These are phyloP conservation scores for Yamadazyma friedrichii DNA, from an alignment of 1,139 yeast genomes.

Conservation along the genomic window DNA sequence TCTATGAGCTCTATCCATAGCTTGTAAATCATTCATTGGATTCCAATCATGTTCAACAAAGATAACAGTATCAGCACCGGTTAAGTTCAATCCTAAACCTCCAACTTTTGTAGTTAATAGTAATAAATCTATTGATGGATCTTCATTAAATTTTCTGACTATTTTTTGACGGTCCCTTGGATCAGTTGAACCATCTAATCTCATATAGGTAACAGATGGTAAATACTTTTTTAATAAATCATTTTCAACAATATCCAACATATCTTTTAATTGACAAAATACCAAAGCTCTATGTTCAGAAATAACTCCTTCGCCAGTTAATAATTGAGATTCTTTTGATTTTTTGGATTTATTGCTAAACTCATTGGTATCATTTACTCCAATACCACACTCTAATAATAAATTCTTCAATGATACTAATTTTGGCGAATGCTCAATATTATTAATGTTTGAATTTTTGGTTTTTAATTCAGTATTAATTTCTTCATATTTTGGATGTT, in stretches of 20 bases:
- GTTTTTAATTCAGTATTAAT: constrained; percentile 59
- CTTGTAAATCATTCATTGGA: constrained; percentile 98
- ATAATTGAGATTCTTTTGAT: constrained; percentile 33
- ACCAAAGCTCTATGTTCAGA: constrained; percentile 94
- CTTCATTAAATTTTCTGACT: constrained; percentile 90
- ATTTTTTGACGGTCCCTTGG: constrained; percentile 90
- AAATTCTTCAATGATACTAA: constrained; percentile 78
- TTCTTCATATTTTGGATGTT: constrained; percentile 79
- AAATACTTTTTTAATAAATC: constrained; percentile 79
- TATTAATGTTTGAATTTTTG: constrained; percentile 61
- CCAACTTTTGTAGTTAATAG: constrained; percentile 96
- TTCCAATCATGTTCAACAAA: constrained; percentile 99
- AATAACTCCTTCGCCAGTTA: constrained; percentile 68
- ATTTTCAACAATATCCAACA: constrained; percentile 94
- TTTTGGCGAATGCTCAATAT: constrained; percentile 88
- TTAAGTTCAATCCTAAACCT: constrained; percentile 92
- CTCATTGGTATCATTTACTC: constrained; percentile 51
- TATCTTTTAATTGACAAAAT: constrained; percentile 95
- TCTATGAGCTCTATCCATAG: constrained; percentile 99
- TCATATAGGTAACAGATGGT: constrained; percentile 92
- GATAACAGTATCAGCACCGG: constrained; percentile 98
- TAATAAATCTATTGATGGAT: constrained; percentile 93
- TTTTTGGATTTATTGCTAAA: constrained; percentile 20
- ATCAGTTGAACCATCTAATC: constrained; percentile 93
- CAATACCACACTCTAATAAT: constrained; percentile 92